These are phyloP conservation scores for Vachellia collinsii DNA, from an alignment of 306 rosid species.

Conservation along the genomic window DNA sequence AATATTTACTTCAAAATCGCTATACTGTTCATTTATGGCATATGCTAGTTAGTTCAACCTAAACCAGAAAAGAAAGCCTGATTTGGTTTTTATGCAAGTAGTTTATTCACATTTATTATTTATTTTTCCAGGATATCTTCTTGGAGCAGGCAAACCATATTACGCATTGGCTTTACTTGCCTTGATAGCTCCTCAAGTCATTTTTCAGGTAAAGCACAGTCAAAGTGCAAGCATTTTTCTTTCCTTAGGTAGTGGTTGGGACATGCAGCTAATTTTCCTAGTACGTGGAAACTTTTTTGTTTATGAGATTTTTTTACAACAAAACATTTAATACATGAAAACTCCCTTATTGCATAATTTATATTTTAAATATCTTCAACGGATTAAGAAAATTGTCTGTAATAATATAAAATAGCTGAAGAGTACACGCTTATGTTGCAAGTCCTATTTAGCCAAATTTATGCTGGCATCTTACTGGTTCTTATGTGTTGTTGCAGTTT, in stretches of 20 bases:
- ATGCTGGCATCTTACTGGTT: conserved; percentile 21
- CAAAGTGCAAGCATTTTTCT: neutral
- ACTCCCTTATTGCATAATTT: neutral
- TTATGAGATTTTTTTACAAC: neutral
- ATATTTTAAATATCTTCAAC: neutral
- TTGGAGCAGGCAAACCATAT: conserved; percentile 87
- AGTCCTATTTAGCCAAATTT: neutral
- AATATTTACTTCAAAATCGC: neutral
- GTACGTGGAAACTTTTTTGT: neutral
- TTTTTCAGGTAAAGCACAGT: conserved; percentile 72
- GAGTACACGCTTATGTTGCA: neutral
- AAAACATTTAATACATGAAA: neutral
- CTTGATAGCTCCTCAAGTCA: conserved; percentile 79
- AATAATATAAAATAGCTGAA: conserved; percentile 9
- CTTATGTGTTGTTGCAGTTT: conserved; percentile 44
- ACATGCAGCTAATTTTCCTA: neutral
- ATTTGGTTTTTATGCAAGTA: neutral
- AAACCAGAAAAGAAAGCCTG: neutral
- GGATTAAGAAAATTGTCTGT: neutral
- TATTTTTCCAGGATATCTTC: conserved; percentile 74
- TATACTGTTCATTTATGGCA: neutral
- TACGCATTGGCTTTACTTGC: conserved; percentile 85
- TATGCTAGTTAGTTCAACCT: neutral
- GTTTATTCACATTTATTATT: conserved; percentile 7
- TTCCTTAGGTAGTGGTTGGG: neutral